phyloP scores from a whole-genome alignment of 306 rosid genomes.

The Medicago arabica region DNA sequence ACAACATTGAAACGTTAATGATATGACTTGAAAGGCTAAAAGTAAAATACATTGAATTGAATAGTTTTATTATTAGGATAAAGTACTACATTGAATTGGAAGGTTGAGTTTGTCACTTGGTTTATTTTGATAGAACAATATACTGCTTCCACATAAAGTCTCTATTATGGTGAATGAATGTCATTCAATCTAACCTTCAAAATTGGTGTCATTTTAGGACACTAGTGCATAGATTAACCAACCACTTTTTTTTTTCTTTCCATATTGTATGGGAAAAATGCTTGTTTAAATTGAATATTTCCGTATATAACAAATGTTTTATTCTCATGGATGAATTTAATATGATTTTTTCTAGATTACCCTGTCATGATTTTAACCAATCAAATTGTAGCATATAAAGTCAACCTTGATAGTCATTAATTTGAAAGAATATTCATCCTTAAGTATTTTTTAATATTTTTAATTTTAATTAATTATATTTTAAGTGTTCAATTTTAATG shows the following conservation, averaged over 20 bases:
- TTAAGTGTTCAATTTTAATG: no score
- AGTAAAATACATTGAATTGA: not conserved
- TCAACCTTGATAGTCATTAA: no score
- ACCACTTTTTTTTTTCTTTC: not conserved
- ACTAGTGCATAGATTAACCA: not conserved
- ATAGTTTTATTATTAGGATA: not conserved
- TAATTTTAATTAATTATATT: no score
- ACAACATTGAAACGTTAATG: constrained; percentile 1
- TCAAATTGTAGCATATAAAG: no score
- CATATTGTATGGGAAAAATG: not conserved
- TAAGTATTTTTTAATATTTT: no score
- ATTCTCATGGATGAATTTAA: no score
- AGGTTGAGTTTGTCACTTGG: constrained; percentile 29
- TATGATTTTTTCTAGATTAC: no score
- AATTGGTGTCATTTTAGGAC: no score
- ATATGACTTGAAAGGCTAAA: constrained; percentile 10
- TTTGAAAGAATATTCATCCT: no score
- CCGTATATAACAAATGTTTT: no score
- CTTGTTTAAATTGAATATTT: not conserved
- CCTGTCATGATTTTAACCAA: no score
- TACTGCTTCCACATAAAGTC: constrained; percentile 4
- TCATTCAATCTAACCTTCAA: constrained; percentile 4
- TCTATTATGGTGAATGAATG: constrained; percentile 15
- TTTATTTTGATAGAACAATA: constrained; percentile 16
- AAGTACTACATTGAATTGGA: constrained; percentile 12